Evolutionary conservation across 495 filamentous ascomycete genomes (phyloP).

Genomic region (Trichoderma gamsii): DNA sequence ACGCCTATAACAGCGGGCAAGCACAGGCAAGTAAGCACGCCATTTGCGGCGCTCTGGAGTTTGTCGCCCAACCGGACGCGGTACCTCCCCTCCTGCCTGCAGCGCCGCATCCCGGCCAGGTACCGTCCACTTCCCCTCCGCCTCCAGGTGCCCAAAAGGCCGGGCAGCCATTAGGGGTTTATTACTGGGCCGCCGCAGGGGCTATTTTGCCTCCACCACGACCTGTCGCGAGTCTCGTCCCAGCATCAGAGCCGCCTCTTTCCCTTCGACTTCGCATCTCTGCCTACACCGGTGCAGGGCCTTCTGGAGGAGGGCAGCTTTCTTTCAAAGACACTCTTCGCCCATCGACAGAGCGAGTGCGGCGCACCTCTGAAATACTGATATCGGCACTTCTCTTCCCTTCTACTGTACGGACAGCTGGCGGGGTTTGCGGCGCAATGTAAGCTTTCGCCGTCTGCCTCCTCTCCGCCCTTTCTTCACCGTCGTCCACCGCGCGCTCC

Average conservation of each 20-base stretch:
- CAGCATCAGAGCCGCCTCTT: neutral
- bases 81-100: too few species aligned
- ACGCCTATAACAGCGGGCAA: too few species aligned
- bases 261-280: neutral
- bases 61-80: too few species aligned
- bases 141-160: too few species aligned
- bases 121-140: too few species aligned
- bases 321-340: neutral
- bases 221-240: conserved; percentile 10
- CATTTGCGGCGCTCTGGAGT: too few species aligned
- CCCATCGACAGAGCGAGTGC: neutral
- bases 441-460: neutral
- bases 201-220: conserved; percentile 10
- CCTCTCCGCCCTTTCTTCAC: conserved; percentile 13
- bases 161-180: neutral
- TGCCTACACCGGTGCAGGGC: neutral
- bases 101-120: too few species aligned
- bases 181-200: conserved; percentile 3
- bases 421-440: conserved; percentile 13
- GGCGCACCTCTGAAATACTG: neutral
- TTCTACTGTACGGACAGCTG: neutral
- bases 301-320: neutral
- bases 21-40: too few species aligned
- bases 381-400: neutral
- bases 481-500: neutral